phyloP scores from a whole-genome alignment of 2,329 filamentous ascomycete genomes.

The Madurella mycetomatis region DNA sequence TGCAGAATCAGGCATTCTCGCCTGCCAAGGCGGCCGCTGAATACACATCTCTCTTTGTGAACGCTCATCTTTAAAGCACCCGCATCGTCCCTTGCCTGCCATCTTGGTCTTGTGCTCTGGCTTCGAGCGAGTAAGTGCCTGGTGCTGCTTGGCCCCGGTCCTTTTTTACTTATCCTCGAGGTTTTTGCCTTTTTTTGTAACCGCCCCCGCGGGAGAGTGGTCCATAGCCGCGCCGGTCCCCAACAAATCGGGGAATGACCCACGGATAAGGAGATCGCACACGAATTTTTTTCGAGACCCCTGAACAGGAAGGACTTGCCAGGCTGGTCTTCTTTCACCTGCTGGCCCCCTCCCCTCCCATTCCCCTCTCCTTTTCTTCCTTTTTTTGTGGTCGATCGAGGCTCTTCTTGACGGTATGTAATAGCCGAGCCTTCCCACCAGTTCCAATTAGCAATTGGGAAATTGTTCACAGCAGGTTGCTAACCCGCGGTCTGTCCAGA shows the following conservation, averaged over 20 bases:
- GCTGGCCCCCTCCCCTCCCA: conserved; percentile 1
- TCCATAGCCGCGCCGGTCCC: conserved; percentile 10
- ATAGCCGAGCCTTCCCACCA: not conserved
- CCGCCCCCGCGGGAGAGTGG: not conserved
- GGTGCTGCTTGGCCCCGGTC: not conserved
- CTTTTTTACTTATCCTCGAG: too few species aligned
- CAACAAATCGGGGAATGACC: conserved; percentile 25
- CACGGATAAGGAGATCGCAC: conserved; percentile 20
- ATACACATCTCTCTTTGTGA: not conserved
- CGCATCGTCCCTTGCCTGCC: not conserved
- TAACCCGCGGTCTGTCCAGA: conserved; percentile 1
- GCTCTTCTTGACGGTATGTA: conserved; percentile 13
- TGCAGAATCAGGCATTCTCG: not conserved
- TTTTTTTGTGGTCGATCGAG: conserved; percentile 10
- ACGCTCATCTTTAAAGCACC: not conserved
- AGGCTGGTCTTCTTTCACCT: conserved; percentile 7
- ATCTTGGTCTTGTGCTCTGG: not conserved
- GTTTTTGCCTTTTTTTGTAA: too few species aligned
- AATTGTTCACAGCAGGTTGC: not conserved
- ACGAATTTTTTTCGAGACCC: conserved; percentile 20
- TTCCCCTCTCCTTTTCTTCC: conserved; percentile 1
- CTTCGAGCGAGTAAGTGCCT: not conserved
- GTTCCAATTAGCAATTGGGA: not conserved
- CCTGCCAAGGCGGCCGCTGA: not conserved
- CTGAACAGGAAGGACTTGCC: conserved; percentile 7